These are phyloP conservation scores for Blakeslea trispora DNA, from an alignment of 371 early-diverging fungal genomes.

Conservation along the genomic window DNA sequence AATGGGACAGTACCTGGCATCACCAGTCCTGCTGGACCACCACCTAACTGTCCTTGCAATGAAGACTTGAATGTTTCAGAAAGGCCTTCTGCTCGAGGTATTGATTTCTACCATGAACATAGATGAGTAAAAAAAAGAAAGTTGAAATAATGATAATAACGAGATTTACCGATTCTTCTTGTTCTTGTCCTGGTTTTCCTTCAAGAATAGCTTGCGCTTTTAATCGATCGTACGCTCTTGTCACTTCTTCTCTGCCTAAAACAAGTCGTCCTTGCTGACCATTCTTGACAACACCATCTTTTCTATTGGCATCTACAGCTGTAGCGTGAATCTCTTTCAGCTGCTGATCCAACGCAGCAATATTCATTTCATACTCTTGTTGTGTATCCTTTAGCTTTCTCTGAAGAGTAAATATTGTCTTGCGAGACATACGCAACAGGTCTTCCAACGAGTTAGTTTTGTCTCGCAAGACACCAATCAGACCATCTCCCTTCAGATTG, in stretches of 20 bases:
- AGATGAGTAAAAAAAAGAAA: not conserved
- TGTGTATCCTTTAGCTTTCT: constrained; percentile 69
- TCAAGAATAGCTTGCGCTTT: constrained; percentile 51
- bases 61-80: constrained; percentile 45
- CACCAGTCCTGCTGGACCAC: constrained; percentile 39
- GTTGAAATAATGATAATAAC: too few relatives aligned
- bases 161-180: constrained; percentile 9
- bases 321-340: constrained; percentile 65
- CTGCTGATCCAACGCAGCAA: constrained; percentile 71
- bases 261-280: constrained; percentile 30
- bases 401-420: constrained; percentile 78
- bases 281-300: constrained; percentile 43
- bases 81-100: constrained; percentile 48
- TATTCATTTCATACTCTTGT: constrained; percentile 65
- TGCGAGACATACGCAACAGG: constrained; percentile 76
- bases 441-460: constrained; percentile 80
- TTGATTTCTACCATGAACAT: constrained; percentile 9
- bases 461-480: constrained; percentile 74
- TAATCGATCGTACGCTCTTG: constrained; percentile 42
- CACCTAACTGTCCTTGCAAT: constrained; percentile 35
- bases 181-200: constrained; percentile 33
- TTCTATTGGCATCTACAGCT: constrained; percentile 57
- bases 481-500: constrained; percentile 69
- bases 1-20: constrained; percentile 49
- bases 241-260: constrained; percentile 33